Evolutionary conservation across 2,329 filamentous ascomycete genomes (phyloP), one percentile per base, ranked within the genome.

Genomic region (Epichloe brachyelytri): DNA sequence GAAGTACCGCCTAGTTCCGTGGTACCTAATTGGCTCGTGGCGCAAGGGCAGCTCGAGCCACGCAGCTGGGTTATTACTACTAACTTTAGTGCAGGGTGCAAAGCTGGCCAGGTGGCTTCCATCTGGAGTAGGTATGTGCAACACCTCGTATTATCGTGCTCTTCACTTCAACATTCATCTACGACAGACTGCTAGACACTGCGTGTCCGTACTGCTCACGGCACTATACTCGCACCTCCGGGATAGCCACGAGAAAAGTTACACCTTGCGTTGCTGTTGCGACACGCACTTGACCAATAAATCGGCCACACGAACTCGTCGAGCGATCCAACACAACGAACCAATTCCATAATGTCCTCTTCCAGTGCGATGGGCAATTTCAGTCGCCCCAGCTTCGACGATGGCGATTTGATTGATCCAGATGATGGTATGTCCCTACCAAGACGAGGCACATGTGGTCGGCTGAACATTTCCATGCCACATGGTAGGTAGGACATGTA

Each of bases 361-460:
- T 66, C 71, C 50, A 71, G 64, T 61, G 65, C 67, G 56, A 69
- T 67, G 61, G 75, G 79, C 64, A 78, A 82, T 62, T 81, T 82
- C 62, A 73, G 79, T 62, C 77, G 77, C 56, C 77, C 80, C 52
- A 72, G 79, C 54, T 69, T 83, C 55, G 73, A 78, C 46, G 79
- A 85, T 54, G 82, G 85, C 59, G 84, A 88, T 60, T 68, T 89
- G 60, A 87, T 90, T 68, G 85, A 90, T 60, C 83, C 83, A 3
- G 85, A 88, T 73, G 83, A 89, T 69, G 84, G 85, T 88, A 70
- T 59, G 70, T 53, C 14, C 19, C n/a, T 19, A 33, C 5, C 15
- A 26, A 10, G 20, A 15, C 26, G 15, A 22, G 5, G 7, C 12
- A 37, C 26, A 30, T n/a, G 12, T 30, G 17, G 11, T 19, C n/a